Percentiles rank a stretch among this genome's conserved stretches.
Evolutionary conservation across 129 eudicot species (phyloP).

Genomic region (Escallonia rubra): DNA sequence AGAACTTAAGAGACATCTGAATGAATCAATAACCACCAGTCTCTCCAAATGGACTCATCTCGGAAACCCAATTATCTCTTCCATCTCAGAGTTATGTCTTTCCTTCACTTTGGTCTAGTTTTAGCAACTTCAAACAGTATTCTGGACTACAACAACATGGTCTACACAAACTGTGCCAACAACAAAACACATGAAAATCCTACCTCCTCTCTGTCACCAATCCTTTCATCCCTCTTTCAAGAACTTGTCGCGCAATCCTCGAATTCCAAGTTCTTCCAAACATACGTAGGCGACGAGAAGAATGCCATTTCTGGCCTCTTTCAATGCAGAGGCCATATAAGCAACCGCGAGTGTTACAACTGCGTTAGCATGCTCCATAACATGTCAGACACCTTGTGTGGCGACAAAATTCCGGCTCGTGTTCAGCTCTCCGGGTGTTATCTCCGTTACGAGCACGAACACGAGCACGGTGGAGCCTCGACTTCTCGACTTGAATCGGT

Average conservation of each 20-base stretch:
- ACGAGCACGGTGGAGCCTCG: background rate
- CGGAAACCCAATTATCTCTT: background rate
- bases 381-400: slow-evolving; percentile 26
- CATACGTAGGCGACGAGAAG: slow-evolving; percentile 26
- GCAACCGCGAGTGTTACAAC: slow-evolving; percentile 23
- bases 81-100: background rate
- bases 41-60: slow-evolving; percentile 12
- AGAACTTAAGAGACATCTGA: too few species aligned
- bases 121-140: slow-evolving; percentile 7
- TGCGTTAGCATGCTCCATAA: slow-evolving; percentile 26
- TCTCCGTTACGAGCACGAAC: slow-evolving; percentile 20
- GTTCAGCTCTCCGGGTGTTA: slow-evolving; percentile 57
- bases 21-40: too few species aligned
- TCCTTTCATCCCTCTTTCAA: slow-evolving; percentile 38
- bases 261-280: slow-evolving; percentile 37
- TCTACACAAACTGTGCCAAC: slow-evolving; percentile 43
- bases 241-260: slow-evolving; percentile 36
- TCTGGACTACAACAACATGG: slow-evolving; percentile 24
- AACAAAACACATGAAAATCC: slow-evolving; percentile 11
- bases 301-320: slow-evolving; percentile 36
- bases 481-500: slow-evolving; percentile 22
- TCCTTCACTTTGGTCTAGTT: slow-evolving; percentile 3
- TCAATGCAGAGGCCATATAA: slow-evolving; percentile 41
- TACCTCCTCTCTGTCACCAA: slow-evolving; percentile 4
- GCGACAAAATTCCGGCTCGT: slow-evolving; percentile 23